phyloP scores from a whole-genome alignment of 2,329 filamentous ascomycete species.

The Colletotrichum sublineola region DNA sequence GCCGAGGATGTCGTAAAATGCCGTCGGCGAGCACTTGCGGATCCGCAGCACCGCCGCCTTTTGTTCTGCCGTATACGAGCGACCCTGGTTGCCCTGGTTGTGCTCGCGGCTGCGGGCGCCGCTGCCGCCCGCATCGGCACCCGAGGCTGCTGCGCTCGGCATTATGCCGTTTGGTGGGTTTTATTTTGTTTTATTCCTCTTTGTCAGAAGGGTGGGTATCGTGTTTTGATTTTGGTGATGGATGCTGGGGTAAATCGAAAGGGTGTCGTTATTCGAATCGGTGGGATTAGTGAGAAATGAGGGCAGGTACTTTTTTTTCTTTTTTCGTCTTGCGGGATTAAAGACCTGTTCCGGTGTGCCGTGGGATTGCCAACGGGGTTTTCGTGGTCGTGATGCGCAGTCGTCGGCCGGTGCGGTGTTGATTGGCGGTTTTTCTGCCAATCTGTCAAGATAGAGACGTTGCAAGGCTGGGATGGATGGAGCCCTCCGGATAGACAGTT shows the following conservation, averaged over 20 bases:
- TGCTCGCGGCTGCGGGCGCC: conserved; percentile 71
- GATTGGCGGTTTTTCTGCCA: conserved; percentile 31
- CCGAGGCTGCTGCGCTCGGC: conserved; percentile 67
- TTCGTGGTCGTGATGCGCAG: conserved; percentile 11
- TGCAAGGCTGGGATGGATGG: conserved; percentile 31
- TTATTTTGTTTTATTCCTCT: not conserved
- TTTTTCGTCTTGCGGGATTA: not conserved
- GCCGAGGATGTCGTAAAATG: conserved; percentile 95
- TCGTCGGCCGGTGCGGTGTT: conserved; percentile 16
- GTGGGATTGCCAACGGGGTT: not conserved
- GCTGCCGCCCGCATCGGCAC: conserved; percentile 61
- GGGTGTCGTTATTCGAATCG: conserved; percentile 5
- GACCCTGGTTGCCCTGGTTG: conserved; percentile 81
- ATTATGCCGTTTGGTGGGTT: conserved; percentile 46
- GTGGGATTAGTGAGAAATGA: not conserved
- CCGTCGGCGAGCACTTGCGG: conserved; percentile 83
- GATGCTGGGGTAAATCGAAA: conserved; percentile 15
- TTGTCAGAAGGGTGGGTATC: not conserved
- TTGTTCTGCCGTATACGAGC: conserved; percentile 89
- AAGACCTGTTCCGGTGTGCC: not conserved
- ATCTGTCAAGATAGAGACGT: conserved; percentile 40
- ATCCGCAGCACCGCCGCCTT: conserved; percentile 93
- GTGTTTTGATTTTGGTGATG: not conserved
- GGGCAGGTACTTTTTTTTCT: not conserved
- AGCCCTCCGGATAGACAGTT: conserved; percentile 12